Conservation (phyloP, 148 eudicot genomes). For the Silene latifolia region DNA sequence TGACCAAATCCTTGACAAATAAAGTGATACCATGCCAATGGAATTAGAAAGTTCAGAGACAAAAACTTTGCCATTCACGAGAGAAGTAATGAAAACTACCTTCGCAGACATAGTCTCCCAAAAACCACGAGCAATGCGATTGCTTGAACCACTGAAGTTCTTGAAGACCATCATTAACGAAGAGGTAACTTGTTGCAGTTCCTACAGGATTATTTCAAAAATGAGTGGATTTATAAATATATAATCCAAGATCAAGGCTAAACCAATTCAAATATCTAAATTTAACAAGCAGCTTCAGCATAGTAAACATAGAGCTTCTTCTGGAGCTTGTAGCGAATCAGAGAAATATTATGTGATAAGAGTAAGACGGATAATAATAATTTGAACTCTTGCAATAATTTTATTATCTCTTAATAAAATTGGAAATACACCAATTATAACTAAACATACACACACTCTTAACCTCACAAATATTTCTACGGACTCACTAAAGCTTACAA, state of each 20-base stretch:
- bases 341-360: no score
- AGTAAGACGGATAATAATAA: no score
- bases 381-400: no score
- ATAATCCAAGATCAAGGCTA: neutral
- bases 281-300: neutral
- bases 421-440: no score
- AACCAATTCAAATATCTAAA: neutral
- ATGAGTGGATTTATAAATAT: neutral
- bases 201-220: conserved; percentile 38
- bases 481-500: no score
- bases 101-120: conserved; percentile 89
- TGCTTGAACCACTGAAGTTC: conserved; percentile 94
- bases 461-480: no score
- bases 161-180: conserved; percentile 56
- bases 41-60: neutral
- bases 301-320: neutral
- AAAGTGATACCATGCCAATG: neutral
- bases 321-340: no score
- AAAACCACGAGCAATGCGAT: conserved; percentile 84
- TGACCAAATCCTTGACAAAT: neutral
- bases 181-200: conserved; percentile 53
- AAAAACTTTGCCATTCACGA: no score
- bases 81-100: conserved; percentile 34
- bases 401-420: no score
- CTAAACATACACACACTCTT: no score